Evolutionary conservation across 2,329 filamentous ascomycete genomes (phyloP).

Genomic region (Fusarium sp.): DNA sequence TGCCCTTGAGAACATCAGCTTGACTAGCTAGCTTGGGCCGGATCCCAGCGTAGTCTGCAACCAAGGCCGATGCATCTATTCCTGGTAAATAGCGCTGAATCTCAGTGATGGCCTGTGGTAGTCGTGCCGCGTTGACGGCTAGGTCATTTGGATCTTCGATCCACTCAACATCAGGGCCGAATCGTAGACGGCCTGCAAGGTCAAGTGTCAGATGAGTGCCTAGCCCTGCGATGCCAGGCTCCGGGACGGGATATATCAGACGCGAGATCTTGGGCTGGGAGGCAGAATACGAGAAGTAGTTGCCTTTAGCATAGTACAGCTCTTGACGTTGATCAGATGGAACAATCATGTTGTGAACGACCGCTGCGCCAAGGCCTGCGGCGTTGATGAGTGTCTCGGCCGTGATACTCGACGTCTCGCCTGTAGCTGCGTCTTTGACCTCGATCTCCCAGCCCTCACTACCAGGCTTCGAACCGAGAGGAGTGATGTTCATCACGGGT

Average conservation of each 20-base stretch:
- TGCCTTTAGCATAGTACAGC: slow-evolving; percentile 91
- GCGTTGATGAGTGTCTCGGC: slow-evolving; percentile 85
- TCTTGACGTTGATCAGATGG: slow-evolving; percentile 66
- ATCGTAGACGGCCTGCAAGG: slow-evolving; percentile 84
- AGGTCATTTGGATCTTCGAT: slow-evolving; percentile 78
- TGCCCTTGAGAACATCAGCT: slow-evolving; percentile 71
- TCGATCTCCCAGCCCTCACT: slow-evolving; percentile 77
- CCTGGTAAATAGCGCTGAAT: slow-evolving; percentile 84
- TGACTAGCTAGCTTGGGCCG: slow-evolving; percentile 80
- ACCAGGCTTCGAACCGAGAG: slow-evolving; percentile 61
- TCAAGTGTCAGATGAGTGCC: slow-evolving; percentile 96
- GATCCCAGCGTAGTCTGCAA: slow-evolving; percentile 91
- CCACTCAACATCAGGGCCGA: slow-evolving; percentile 97
- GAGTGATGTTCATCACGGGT: slow-evolving; percentile 71
- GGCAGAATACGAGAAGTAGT: slow-evolving; percentile 87
- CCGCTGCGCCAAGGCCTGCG: slow-evolving; percentile 83
- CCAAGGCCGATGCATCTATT: slow-evolving; percentile 74
- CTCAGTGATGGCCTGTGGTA: slow-evolving; percentile 76
- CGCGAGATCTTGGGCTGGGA: slow-evolving; percentile 74
- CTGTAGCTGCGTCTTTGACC: slow-evolving; percentile 61
- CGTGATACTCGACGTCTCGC: slow-evolving; percentile 71
- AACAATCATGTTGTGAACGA: slow-evolving; percentile 85
- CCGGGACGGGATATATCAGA: slow-evolving; percentile 88
- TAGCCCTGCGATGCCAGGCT: slow-evolving; percentile 84
- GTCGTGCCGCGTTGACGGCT: slow-evolving; percentile 71